phyloP scores from a whole-genome alignment of 768 basidiomycete species.

The Lactifluus pinguis region DNA sequence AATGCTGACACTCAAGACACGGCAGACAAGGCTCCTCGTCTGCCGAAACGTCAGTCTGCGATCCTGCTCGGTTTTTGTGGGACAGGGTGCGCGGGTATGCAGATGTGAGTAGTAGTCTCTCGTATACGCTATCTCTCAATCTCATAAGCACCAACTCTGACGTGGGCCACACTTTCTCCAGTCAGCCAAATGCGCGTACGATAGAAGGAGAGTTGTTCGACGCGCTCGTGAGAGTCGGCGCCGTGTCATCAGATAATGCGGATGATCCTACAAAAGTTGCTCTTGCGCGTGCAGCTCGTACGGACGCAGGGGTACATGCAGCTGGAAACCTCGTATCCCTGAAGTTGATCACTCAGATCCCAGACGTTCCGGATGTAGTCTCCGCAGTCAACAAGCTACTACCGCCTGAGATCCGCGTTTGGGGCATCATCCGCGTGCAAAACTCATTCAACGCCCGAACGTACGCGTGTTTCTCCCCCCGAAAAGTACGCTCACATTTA shows the following conservation, averaged over 20 bases:
- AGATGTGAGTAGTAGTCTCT: constrained; percentile 68
- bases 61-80: constrained; percentile 88
- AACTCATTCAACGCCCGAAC: constrained; percentile 76
- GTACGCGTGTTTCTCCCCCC: constrained; percentile 30
- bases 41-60: constrained; percentile 81
- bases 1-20: background rate
- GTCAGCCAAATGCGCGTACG: constrained; percentile 67
- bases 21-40: constrained; percentile 39
- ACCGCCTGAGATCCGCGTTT: constrained; percentile 88
- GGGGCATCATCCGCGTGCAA: constrained; percentile 75
- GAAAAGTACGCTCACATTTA: background rate
- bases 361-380: constrained; percentile 61
- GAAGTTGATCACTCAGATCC: constrained; percentile 77
- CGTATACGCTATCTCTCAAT: background rate
- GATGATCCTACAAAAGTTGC: constrained; percentile 85
- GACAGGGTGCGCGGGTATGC: constrained; percentile 89
- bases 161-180: constrained; percentile 22
- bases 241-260: constrained; percentile 91
- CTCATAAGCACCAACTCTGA: background rate
- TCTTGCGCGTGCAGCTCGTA: constrained; percentile 83
- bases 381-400: constrained; percentile 74
- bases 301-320: constrained; percentile 96
- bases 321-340: constrained; percentile 90
- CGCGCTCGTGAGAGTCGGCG: constrained; percentile 81
- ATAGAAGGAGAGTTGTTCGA: constrained; percentile 88